Base-by-base conservation (phyloP, 768 basidiomycete genomes). In the Boletus speciosus region DNA sequence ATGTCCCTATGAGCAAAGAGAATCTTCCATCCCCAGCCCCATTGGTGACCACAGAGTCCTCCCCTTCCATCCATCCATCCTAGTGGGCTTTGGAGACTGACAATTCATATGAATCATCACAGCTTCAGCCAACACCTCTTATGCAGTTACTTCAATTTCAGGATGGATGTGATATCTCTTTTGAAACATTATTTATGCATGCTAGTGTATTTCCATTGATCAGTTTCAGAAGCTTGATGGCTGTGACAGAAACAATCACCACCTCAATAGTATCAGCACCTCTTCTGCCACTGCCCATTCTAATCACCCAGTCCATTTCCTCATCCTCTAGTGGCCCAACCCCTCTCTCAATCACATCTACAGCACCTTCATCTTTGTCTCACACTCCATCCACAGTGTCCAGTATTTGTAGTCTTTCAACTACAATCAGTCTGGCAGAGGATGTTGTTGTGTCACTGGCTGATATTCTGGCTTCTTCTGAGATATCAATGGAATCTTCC, bases 41-140 rank as follows among this genome's bases (percentile, higher is more conserved):
- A n/a, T 71, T 65, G 55, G 61, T 57, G 7, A 65, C 55, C 19
- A 59, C 63, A 66, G 19, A 78, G 72, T 56, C 76, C 63, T 56
- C 71, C 47, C 62, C 77, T 47, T 70, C 77, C 38, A 56, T 79
- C 54, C 67, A 72, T 44, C 70, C 71, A 51, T 75, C 77, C 41
- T 59, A 74, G 21, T 91, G 86, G 85, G 82, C 79, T 3, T 66
- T 77, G 3, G 84, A 83, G 61, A 85, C 84, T 0, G 83, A 88
- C 49, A 64, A 76, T 11, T 86, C 90, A 0, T 92, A 86, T 57
- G 89, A 91, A 21, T 90, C 90, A 0, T 87, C 88, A 1, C 72
- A 87, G n/a, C 73, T 93, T 23, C 75, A 73, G 6, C 84, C 88
- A 1, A 90, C 90, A 2, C 87, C 86, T n/a, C 85, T 86, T 19